Base-by-base conservation (phyloP, 2,329 filamentous ascomycete genomes). In the Davidsoniella neocaledoniae region DNA sequence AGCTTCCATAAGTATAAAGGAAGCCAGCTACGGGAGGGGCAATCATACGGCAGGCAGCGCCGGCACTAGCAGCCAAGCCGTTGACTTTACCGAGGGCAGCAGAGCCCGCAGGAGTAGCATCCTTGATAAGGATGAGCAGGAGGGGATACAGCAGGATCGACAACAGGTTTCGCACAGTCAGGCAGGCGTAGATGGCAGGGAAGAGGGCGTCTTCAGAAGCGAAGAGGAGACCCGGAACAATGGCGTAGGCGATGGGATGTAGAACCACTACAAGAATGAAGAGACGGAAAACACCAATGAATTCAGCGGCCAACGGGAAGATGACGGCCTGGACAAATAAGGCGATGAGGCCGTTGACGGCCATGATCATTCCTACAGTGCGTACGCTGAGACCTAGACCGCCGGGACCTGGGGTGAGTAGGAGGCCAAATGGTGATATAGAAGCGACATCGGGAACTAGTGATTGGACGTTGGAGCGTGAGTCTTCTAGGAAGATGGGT, bases 401-500 rank as follows among this genome's bases (percentile, higher is more conserved):
- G 23, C 78, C 77, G 9, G 51, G 42, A 7, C 46, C 43, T 7
- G 76, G 71, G 1, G 71, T 76, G 6, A 51, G 14, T 16, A 52
- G 12, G 12, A 46, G 12, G n/a, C 21, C 21, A 19, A 51, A 19
- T 5, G 57, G 54, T 5, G 59, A 54, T 33, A 33, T 12, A 2
- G 61, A 56, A 21, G 58, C 54, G 17, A 57, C 54, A 1, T 56
- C 57, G 40, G 62, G 54, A 21, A 64, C 55, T 17, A 41, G 16
- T 5, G 67, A 61, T 40, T 67, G 63, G 43, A 67, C 60, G 23
- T 64, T 61, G 54, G 64, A 66, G 26, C 75, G 73, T 39, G 79
- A 72, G 58, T 94, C 87, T 62, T 95, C 87, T 47, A 94, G 77
- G 65, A 94, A 95, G 53, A 95, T 94, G 6, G 88, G 88, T 49